Percentiles rank a stretch among this genome's conserved stretches.
These are phyloP conservation scores for Diddensiella transvaalensis DNA, from an alignment of 805 yeast genomes.

Conservation along the genomic window DNA sequence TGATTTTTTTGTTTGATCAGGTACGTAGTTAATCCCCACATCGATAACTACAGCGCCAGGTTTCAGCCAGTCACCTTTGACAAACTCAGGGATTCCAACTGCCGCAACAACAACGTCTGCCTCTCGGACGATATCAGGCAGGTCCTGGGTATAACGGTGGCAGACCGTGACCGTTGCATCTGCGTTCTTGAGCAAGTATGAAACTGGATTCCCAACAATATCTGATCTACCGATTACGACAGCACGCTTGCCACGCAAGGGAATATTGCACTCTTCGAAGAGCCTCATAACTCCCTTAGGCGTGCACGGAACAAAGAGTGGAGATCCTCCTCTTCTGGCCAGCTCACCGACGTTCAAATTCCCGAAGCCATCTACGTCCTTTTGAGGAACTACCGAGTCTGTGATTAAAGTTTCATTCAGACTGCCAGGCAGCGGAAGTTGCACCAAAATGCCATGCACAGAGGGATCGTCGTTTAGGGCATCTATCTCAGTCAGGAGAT, in stretches of 20 bases:
- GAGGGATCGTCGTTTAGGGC: conserved; percentile 65
- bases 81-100: conserved; percentile 78
- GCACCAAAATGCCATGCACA: conserved; percentile 86
- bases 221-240: conserved; percentile 96
- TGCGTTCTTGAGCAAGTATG: conserved; percentile 71
- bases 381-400: conserved; percentile 69
- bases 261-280: conserved; percentile 61
- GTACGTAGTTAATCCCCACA: conserved; percentile 89
- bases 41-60: conserved; percentile 85
- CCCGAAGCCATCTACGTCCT: conserved; percentile 96
- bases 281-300: conserved; percentile 89
- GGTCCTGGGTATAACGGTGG: conserved; percentile 68
- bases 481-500: conserved; percentile 52
- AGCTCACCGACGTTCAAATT: conserved; percentile 86
- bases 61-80: conserved; percentile 85
- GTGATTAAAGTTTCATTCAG: conserved; percentile 77
- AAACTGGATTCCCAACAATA: conserved; percentile 93
- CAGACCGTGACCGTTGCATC: conserved; percentile 85
- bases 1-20: conserved; percentile 67
- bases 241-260: conserved; percentile 70
- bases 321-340: conserved; percentile 79
- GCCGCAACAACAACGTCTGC: conserved; percentile 96
- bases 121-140: conserved; percentile 52
- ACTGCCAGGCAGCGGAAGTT: conserved; percentile 82
- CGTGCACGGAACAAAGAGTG: conserved; percentile 87